Evolutionary conservation across 2,329 filamentous ascomycete species (phyloP).

Genomic region (Pseudocercospora vitis): DNA sequence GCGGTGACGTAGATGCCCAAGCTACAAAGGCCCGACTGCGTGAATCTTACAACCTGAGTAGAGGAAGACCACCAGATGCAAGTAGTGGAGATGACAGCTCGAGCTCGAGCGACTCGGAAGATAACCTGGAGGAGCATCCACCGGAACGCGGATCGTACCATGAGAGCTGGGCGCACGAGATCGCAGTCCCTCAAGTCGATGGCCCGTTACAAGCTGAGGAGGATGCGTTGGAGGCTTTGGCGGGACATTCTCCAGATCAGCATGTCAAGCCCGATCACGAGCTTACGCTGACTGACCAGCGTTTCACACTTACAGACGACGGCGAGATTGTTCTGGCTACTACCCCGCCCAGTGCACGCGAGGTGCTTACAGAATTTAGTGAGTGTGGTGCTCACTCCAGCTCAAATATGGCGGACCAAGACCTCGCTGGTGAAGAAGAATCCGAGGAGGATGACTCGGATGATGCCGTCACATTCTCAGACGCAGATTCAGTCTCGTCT

Average conservation of each 20-base stretch:
- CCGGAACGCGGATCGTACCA: slow-evolving; percentile 14
- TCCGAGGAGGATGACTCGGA: too few species aligned
- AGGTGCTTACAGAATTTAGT: neutral
- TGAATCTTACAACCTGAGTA: neutral
- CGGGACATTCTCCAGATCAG: too few species aligned
- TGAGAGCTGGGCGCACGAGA: slow-evolving; percentile 14
- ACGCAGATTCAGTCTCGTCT: neutral
- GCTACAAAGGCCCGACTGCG: neutral
- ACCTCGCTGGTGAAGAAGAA: too few species aligned
- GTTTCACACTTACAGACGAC: slow-evolving; percentile 1
- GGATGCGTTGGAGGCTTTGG: neutral
- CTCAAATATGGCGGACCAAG: too few species aligned
- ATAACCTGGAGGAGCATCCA: neutral
- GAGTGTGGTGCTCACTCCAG: neutral
- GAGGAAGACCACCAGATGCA: neutral
- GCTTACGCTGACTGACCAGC: neutral
- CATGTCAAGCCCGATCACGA: neutral
- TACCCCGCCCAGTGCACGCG: neutral
- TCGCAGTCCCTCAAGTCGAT: neutral
- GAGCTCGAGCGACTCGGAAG: slow-evolving; percentile 12
- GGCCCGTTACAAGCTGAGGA: neutral
- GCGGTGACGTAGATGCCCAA: neutral
- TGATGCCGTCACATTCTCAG: neutral
- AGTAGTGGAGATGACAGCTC: slow-evolving; percentile 9
- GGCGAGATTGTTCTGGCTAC: slow-evolving; percentile 6